phyloP scores from a whole-genome alignment of 176 grass and related monocot genomes.

The Triticum monococcum region DNA sequence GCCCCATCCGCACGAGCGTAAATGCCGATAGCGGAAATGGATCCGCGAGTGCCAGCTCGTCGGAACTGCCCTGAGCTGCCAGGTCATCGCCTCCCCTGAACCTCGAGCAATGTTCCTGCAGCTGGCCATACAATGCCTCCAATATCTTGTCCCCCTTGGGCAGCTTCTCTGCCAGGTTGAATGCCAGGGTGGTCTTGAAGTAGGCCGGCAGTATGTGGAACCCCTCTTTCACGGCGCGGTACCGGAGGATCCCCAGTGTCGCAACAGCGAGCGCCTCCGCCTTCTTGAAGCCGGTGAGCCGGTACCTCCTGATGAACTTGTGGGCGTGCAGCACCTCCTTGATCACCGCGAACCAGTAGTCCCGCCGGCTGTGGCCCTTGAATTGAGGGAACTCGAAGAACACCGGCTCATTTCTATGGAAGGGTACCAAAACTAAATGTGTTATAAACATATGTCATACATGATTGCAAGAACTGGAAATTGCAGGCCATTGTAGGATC shows the following conservation, averaged over 20 bases:
- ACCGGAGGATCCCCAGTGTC: slow-evolving; percentile 71
- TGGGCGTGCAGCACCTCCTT: slow-evolving; percentile 81
- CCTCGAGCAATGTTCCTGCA: slow-evolving; percentile 43
- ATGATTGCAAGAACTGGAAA: background rate
- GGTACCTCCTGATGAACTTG: slow-evolving; percentile 88
- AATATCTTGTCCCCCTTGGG: slow-evolving; percentile 95
- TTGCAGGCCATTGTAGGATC: background rate
- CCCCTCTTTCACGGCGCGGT: slow-evolving; percentile 67
- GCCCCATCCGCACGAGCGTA: slow-evolving; percentile 61
- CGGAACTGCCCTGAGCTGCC: slow-evolving; percentile 18
- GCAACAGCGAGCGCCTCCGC: slow-evolving; percentile 66
- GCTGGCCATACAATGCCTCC: slow-evolving; percentile 63
- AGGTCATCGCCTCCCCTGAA: slow-evolving; percentile 27
- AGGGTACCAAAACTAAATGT: background rate
- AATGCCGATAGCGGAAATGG: slow-evolving; percentile 64
- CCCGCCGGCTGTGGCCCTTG: slow-evolving; percentile 74
- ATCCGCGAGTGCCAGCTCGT: slow-evolving; percentile 37
- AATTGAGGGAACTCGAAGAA: slow-evolving; percentile 91
- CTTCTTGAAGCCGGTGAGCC: slow-evolving; percentile 51
- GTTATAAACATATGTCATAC: background rate
- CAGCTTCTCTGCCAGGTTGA: slow-evolving; percentile 88
- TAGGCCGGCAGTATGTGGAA: slow-evolving; percentile 73
- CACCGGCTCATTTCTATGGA: slow-evolving; percentile 45
- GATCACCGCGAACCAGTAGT: slow-evolving; percentile 93
- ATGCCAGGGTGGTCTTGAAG: slow-evolving; percentile 82